Evolutionary conservation across 352 stramenopile genomes (phyloP).

Genomic region (Pythium coloratum): DNA sequence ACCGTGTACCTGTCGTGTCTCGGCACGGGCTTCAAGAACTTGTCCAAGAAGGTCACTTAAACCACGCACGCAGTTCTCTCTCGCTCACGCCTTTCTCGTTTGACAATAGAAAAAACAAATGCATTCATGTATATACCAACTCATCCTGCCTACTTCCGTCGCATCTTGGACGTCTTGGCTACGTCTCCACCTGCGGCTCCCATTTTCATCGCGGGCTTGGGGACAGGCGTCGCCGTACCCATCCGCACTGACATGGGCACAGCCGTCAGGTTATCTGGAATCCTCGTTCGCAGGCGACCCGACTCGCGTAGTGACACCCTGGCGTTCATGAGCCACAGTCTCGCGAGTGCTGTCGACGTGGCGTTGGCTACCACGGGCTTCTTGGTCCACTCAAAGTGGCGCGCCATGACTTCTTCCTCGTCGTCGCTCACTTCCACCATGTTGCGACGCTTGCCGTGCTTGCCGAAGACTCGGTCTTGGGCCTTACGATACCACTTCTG

Average conservation of each 20-base stretch:
- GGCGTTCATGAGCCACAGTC: constrained; percentile 77
- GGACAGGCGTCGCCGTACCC: constrained; percentile 56
- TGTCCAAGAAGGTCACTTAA: constrained; percentile 95
- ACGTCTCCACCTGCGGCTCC: constrained; percentile 59
- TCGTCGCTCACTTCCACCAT: constrained; percentile 85
- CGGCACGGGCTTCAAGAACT: constrained; percentile 95
- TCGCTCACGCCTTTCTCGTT: not conserved
- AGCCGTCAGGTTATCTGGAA: constrained; percentile 55
- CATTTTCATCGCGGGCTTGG: constrained; percentile 76
- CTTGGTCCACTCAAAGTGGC: constrained; percentile 80
- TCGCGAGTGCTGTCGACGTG: constrained; percentile 77
- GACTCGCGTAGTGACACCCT: constrained; percentile 61
- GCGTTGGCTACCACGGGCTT: constrained; percentile 65
- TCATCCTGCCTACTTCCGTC: constrained; percentile 45
- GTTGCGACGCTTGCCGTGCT: constrained; percentile 56
- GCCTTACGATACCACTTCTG: constrained; percentile 92
- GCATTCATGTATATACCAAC: constrained; percentile 4
- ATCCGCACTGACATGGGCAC: constrained; percentile 52
- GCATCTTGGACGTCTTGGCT: constrained; percentile 62
- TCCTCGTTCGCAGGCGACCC: constrained; percentile 33
- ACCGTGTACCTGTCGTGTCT: constrained; percentile 94
- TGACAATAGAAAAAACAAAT: constrained; percentile 15
- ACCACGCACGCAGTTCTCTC: constrained; percentile 1
- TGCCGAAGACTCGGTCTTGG: constrained; percentile 87
- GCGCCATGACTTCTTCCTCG: constrained; percentile 72